Evolutionary conservation across 2,329 filamentous ascomycete species (phyloP), one percentile per base, ranked within the genome.

Genomic region (Tolypocladium nubicola): DNA sequence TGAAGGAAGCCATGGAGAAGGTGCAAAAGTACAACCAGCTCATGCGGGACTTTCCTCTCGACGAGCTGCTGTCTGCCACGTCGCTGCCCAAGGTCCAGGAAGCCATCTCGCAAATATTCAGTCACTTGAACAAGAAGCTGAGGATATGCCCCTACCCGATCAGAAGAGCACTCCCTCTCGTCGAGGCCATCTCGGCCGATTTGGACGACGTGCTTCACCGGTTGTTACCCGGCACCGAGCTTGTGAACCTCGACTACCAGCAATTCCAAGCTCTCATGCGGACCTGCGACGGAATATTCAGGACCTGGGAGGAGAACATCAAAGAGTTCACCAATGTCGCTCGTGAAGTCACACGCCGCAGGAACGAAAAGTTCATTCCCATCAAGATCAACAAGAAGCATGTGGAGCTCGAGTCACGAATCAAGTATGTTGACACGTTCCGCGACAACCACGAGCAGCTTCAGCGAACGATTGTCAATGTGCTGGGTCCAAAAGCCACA

Each of bases 11-110:
- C 30, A 94, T 92, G 71, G 94, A 99, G 61, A 88, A 89, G 70
- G 95, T 99, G 52, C 90, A 96, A 72, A 97, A 97, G 73, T 99
- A 97, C 79, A 99, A 99, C 70, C 90, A 96, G 75, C 82, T 99
- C 30, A 97, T 99, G 90, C 88, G 94, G 61, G 95, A 99, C 70
- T 97, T 99, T 62, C 94, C 94, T 0, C 79, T 99, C 39, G 93
- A 97, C 68, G 94, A 99, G 71, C 77, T 99, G 35, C 81, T 97
- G 21, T 96, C 94, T 19, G 92, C 94, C 1, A 95, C 92, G 0
- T 93, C 92, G 1, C 75, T 99, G 50, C 79, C 86, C 65, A 97
- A 96, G 73, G 85, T 96, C 3, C 86, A 94, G 66, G 92, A 97
- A 66, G 89, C 94, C 8, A 83, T 99, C 61, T 83, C 87, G 50